Evolutionary conservation across 306 rosid species (phyloP).

Genomic region (Arachis stenosperma): DNA sequence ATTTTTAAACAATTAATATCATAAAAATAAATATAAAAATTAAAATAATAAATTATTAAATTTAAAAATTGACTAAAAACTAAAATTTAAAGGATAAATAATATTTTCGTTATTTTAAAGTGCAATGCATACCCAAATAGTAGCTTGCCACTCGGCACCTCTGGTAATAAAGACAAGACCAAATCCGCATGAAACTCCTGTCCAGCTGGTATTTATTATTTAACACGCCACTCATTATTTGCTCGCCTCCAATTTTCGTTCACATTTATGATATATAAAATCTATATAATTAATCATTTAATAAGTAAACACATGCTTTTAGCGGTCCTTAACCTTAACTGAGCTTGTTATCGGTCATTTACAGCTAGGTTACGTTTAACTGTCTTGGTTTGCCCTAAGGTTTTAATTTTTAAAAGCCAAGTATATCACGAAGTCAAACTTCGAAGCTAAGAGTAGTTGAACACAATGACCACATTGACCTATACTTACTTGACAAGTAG

Average conservation of each 20-base stretch:
- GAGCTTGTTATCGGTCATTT: not conserved
- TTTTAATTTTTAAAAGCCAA: not conserved
- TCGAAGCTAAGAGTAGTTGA: not conserved
- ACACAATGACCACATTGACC: not conserved
- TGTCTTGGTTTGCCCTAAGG: not conserved
- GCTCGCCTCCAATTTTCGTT: not conserved
- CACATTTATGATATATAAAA: not conserved
- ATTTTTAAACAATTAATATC: no score
- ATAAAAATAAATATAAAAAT: no score
- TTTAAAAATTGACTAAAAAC: no score
- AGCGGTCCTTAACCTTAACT: not conserved
- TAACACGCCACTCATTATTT: not conserved
- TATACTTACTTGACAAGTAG: not conserved
- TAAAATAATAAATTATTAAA: no score
- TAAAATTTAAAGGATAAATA: no score
- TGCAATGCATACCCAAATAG: not conserved
- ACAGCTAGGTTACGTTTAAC: not conserved
- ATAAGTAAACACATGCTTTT: not conserved
- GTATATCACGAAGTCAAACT: not conserved
- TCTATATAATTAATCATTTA: not conserved
- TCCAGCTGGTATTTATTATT: not conserved
- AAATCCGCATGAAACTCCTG: slow-evolving; percentile 2
- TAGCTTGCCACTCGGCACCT: not conserved
- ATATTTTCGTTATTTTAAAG: no score
- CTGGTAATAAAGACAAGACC: not conserved